A percentile compares a stretch with the other conserved stretches of the same genome.
phyloP scores from a whole-genome alignment of 345 rosid species.

The Tarenaya hassleriana region DNA sequence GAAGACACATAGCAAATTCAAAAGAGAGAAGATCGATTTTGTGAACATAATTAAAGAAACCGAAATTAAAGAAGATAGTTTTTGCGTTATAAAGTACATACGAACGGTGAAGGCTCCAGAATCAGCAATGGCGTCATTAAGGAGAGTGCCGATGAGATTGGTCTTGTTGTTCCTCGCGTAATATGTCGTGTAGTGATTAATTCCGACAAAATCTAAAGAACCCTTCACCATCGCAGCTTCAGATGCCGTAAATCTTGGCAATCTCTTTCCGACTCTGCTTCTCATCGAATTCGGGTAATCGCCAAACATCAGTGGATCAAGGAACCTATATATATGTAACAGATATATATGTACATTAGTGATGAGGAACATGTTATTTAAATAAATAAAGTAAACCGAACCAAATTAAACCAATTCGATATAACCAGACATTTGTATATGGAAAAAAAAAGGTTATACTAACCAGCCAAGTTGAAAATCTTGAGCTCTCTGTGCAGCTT shows the following conservation, averaged over 20 bases:
- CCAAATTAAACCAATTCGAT: neutral
- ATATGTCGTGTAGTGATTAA: constrained; percentile 67
- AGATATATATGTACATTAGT: neutral
- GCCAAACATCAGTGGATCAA: constrained; percentile 72
- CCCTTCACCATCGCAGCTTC: constrained; percentile 61
- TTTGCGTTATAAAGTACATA: constrained; percentile 26
- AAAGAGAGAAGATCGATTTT: neutral
- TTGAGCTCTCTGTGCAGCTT: constrained; percentile 68
- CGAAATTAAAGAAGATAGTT: neutral
- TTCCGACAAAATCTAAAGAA: constrained; percentile 76
- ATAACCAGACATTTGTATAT: neutral
- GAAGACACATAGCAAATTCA: constrained; percentile 20
- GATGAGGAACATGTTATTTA: too few species aligned
- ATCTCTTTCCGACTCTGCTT: constrained; percentile 51
- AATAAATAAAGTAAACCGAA: too few species aligned
- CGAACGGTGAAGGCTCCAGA: constrained; percentile 75
- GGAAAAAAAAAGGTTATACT: neutral
- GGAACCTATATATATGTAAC: constrained; percentile 55
- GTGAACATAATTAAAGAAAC: too few species aligned
- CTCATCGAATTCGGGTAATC: constrained; percentile 82
- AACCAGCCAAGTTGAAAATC: constrained; percentile 96
- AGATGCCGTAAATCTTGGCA: constrained; percentile 51
- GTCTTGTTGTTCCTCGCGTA: constrained; percentile 40
- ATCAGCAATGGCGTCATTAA: constrained; percentile 68
- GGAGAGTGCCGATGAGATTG: constrained; percentile 31